These are phyloP conservation scores for Carex scoparia DNA, from an alignment of 176 grass and related monocot species.

Conservation along the genomic window DNA sequence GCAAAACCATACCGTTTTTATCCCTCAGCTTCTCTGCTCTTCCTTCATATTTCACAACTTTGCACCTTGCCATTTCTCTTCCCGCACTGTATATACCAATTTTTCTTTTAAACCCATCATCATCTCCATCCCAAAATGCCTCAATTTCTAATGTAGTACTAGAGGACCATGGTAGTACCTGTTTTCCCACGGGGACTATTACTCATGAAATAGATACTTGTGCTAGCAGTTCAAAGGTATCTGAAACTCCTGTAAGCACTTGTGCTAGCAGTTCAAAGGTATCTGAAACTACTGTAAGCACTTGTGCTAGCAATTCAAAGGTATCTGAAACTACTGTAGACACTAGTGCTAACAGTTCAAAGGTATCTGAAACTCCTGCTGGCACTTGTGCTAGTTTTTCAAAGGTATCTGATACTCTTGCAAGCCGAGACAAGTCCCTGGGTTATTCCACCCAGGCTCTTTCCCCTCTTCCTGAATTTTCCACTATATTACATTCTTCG, in stretches of 20 bases:
- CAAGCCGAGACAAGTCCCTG: constrained; percentile 6
- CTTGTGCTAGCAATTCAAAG: not conserved
- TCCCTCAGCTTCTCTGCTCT: constrained; percentile 62
- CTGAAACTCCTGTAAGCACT: constrained; percentile 40
- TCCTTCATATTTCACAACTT: constrained; percentile 59
- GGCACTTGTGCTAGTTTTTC: constrained; percentile 23
- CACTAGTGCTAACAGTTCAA: constrained; percentile 30
- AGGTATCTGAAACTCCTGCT: constrained; percentile 38
- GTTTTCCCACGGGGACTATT: not conserved
- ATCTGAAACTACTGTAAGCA: constrained; percentile 35
- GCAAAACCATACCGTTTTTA: constrained; percentile 32
- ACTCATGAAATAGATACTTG: constrained; percentile 24
- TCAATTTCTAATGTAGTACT: not conserved
- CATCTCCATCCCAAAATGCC: not conserved
- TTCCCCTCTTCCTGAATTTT: constrained; percentile 21
- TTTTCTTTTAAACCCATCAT: constrained; percentile 33
- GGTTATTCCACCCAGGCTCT: not conserved
- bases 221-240: constrained; percentile 33
- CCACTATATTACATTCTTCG: constrained; percentile 23
- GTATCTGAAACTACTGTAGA: constrained; percentile 20
- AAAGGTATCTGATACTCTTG: not conserved
- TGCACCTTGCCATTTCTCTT: constrained; percentile 47
- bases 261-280: constrained; percentile 34
- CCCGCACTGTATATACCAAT: constrained; percentile 44
- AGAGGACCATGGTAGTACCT: constrained; percentile 6